phyloP scores from a whole-genome alignment of 345 rosid species.

The Arabidopsis thaliana region TAIR10.1 NC_003075.7:14142001-14142500 shows the following conservation, averaged over 20 bases:
- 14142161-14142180: constrained; percentile 42
- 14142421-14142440: constrained; percentile 50
- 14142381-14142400: constrained; percentile 68
- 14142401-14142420: constrained; percentile 59
- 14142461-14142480: constrained; percentile 55
- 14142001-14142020: neutral
- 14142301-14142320: constrained; percentile 52
- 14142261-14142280: constrained; percentile 18
- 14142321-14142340: constrained; percentile 63
- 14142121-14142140: constrained; percentile 50
- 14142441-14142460: constrained; percentile 65
- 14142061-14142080: constrained; percentile 27
- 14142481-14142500: constrained; percentile 55
- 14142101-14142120: constrained; percentile 29
- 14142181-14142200: constrained; percentile 49
- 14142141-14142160: constrained; percentile 48
- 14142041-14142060: constrained; percentile 3
- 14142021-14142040: constrained; percentile 32
- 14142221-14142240: constrained; percentile 32
- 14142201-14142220: constrained; percentile 48
- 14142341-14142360: constrained; percentile 69
- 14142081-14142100: constrained; percentile 23
- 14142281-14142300: constrained; percentile 45
- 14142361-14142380: constrained; percentile 72
- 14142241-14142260: neutral